These are phyloP conservation scores for Magnolia officinalis DNA, from an alignment of 164 flowering plant genomes.

Conservation along the genomic window DNA sequence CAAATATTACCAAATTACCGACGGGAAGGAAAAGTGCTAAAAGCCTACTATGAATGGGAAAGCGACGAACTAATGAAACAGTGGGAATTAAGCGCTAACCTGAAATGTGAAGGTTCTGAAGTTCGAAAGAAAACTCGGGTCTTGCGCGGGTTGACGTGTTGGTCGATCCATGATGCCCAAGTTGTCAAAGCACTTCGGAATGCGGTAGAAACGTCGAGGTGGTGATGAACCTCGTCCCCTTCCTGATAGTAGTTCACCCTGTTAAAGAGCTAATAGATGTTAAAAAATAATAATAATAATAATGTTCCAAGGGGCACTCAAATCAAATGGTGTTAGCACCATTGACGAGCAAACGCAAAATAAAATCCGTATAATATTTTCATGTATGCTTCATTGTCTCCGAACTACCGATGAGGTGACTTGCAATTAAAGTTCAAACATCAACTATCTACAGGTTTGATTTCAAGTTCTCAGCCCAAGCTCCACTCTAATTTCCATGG, in stretches of 20 bases:
- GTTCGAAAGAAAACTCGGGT: constrained; percentile 84
- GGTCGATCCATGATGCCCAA: constrained; percentile 95
- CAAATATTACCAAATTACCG: background rate
- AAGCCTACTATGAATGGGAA: background rate
- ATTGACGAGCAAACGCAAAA: background rate
- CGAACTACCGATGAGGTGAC: too few relatives aligned
- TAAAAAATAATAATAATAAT: background rate
- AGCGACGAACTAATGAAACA: background rate
- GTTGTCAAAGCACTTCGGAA: constrained; percentile 70
- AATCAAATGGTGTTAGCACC: background rate
- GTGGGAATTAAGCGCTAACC: constrained; percentile 29
- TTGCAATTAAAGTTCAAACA: too few relatives aligned
- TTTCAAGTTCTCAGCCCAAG: too few relatives aligned
- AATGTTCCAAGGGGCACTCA: background rate
- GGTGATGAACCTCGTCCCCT: constrained; percentile 58
- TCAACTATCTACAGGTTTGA: too few relatives aligned
- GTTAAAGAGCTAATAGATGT: constrained; percentile 10
- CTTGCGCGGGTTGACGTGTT: constrained; percentile 46
- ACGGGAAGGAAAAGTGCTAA: background rate
- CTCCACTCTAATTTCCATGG: too few relatives aligned
- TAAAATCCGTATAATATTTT: too few relatives aligned
- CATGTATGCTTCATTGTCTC: too few relatives aligned
- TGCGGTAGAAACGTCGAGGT: constrained; percentile 68
- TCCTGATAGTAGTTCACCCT: constrained; percentile 90
- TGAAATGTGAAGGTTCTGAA: constrained; percentile 89